Conservation (phyloP, 257 asterid species). For the Salvia splendens region DNA sequence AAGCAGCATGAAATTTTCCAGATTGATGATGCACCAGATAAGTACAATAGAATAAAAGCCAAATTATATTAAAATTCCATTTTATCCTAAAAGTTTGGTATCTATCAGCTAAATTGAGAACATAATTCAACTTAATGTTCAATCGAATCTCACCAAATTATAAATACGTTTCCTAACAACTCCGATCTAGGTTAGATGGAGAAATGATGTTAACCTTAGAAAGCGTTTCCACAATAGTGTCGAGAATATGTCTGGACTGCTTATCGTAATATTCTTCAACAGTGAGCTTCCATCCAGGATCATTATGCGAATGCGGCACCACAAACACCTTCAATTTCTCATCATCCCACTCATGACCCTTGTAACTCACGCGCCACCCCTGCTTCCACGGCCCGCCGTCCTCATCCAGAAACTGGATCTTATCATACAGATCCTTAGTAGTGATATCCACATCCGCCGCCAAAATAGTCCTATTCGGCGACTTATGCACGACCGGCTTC, state of each 20-base stretch:
- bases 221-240: constrained; percentile 79
- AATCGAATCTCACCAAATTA: constrained; percentile 6
- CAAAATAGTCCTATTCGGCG: constrained; percentile 51
- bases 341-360: constrained; percentile 87
- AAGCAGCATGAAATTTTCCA: constrained; percentile 10
- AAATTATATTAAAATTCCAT: not conserved
- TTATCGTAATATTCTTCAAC: constrained; percentile 91
- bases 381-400: constrained; percentile 99
- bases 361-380: constrained; percentile 89
- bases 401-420: constrained; percentile 83
- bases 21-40: not conserved
- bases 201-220: constrained; percentile 53
- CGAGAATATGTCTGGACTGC: constrained; percentile 88
- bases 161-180: not conserved
- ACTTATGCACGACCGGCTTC: constrained; percentile 54
- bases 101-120: not conserved
- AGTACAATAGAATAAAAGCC: not conserved
- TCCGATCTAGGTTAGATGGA: constrained; percentile 7
- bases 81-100: constrained; percentile 11
- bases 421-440: constrained; percentile 82
- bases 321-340: constrained; percentile 93
- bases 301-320: constrained; percentile 98
- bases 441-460: constrained; percentile 80
- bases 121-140: constrained; percentile 17
- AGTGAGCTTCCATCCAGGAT: constrained; percentile 97